Percentiles rank a stretch among this genome's conserved stretches.
These are phyloP conservation scores for Manihot esculenta DNA, from an alignment of 441 rosid species.

Conservation along the genomic window DNA sequence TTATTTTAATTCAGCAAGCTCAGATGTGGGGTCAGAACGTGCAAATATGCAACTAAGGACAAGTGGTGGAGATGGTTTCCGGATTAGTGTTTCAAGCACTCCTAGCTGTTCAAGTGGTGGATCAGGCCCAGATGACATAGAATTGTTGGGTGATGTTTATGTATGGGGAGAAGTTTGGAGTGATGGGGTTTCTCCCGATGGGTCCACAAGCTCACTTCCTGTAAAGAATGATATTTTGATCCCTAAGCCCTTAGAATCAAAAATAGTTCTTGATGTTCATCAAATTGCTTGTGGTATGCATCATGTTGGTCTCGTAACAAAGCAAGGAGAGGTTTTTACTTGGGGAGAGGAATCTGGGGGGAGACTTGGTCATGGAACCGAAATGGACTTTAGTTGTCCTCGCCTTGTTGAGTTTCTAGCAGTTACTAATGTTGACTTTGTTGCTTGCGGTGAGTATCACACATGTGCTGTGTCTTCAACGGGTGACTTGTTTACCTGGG, in stretches of 20 bases:
- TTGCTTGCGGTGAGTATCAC: slow-evolving; percentile 83
- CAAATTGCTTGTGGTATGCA: slow-evolving; percentile 83
- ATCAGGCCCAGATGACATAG: slow-evolving; percentile 96
- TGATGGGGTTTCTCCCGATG: slow-evolving; percentile 63
- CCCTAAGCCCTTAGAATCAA: slow-evolving; percentile 83
- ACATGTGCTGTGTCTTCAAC: slow-evolving; percentile 73
- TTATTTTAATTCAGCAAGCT: slow-evolving; percentile 37
- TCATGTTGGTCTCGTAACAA: slow-evolving; percentile 81
- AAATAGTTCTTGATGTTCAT: slow-evolving; percentile 92
- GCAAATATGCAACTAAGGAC: slow-evolving; percentile 88
- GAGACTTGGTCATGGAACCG: slow-evolving; percentile 86
- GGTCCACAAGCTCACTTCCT: slow-evolving; percentile 41
- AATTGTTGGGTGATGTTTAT: slow-evolving; percentile 89
- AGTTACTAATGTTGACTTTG: slow-evolving; percentile 63
- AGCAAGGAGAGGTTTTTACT: slow-evolving; percentile 94
- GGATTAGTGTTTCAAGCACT: slow-evolving; percentile 90
- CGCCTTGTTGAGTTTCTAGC: slow-evolving; percentile 81
- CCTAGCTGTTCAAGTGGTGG: slow-evolving; percentile 94
- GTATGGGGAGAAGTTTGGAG: slow-evolving; percentile 95
- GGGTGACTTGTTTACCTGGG: slow-evolving; percentile 89
- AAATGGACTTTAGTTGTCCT: slow-evolving; percentile 64
- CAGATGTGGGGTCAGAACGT: slow-evolving; percentile 84
- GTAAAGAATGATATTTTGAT: slow-evolving; percentile 55
- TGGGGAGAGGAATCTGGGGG: slow-evolving; percentile 98
- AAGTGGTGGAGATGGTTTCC: slow-evolving; percentile 79